Base-by-base conservation (phyloP, 345 rosid genomes). In the Corchorus olitorius region DNA sequence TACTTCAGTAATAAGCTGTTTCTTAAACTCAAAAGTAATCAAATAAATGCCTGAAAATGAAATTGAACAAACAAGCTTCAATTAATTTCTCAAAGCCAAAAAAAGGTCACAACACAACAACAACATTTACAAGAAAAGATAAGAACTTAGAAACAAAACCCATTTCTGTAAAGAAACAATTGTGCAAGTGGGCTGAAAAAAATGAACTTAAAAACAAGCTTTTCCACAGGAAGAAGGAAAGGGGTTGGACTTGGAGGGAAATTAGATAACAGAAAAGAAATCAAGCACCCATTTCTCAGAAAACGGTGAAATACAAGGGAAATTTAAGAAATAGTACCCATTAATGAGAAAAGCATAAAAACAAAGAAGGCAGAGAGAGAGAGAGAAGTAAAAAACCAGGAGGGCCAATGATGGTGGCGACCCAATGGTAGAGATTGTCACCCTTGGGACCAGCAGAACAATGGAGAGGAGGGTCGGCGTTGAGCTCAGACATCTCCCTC, bases 361-460 rank as follows among this genome's bases (percentile, higher is more conserved):
- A 55, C 2, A 2, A 5, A 50, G 15, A 53, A 53, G 20, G 19
- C 11, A 48, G 16, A 11, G 17, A 39, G 74, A 46, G 53, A 37
- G 19, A 33, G 61, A 33, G 35, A 19, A 65, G 59, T 14, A 2
- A 13, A 3, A 70, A 52, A 90, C 99, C 96, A 39, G 86, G 78
- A 41, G 99, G 98, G 50, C 94, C 99, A 61, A 95, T 79, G 76
- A 92, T 67, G 77, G 97, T 90, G 84, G 98, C 83, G 84, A 95
- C 88, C 99, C 99, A 92, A 73, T 92, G 87, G 85, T 90, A 92
- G 79, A 95, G 94, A 80, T 88, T 95, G 82, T 95, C 99, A 48
- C 97, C 94, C 64, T 86, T 92, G 8, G 99, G 99, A 27, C 97
- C 98, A 53, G 99, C 98, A 7, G 97, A 93, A 68, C 94, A 93